Conservation (phyloP, 2,329 filamentous ascomycete genomes). For the Cordyceps cateniannulata region DNA sequence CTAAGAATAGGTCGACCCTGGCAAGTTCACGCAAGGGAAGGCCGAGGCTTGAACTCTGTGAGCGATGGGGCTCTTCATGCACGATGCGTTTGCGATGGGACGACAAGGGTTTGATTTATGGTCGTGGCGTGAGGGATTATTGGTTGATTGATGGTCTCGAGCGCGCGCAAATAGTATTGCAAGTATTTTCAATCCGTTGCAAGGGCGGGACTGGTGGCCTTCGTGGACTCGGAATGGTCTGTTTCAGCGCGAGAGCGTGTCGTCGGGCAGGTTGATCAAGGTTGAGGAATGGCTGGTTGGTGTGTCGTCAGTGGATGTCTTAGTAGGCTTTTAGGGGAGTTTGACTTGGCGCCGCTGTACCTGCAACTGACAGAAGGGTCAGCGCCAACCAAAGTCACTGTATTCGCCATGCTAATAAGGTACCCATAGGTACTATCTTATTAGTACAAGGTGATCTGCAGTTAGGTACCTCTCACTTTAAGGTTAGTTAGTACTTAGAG, state of each 20-base stretch:
- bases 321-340: not conserved
- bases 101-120: not conserved
- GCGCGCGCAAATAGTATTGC: not conserved
- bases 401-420: not conserved
- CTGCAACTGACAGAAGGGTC: not conserved
- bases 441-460: too few species aligned
- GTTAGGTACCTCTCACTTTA: too few species aligned
- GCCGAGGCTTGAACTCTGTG: not conserved
- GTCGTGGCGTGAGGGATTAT: not conserved
- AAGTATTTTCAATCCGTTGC: not conserved
- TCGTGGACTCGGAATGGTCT: not conserved
- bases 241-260: not conserved
- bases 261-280: not conserved
- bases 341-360: not conserved
- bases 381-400: not conserved
- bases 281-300: not conserved
- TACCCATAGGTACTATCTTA: too few species aligned
- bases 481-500: too few species aligned
- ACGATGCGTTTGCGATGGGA: slow-evolving; percentile 6
- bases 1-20: not conserved
- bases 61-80: not conserved
- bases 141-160: not conserved
- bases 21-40: not conserved
- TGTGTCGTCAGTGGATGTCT: not conserved
- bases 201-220: not conserved